A percentile compares a stretch with the other conserved stretches of the same genome.
phyloP scores from a whole-genome alignment of 257 asterid genomes.

The Rauvolfia tetraphylla region DNA sequence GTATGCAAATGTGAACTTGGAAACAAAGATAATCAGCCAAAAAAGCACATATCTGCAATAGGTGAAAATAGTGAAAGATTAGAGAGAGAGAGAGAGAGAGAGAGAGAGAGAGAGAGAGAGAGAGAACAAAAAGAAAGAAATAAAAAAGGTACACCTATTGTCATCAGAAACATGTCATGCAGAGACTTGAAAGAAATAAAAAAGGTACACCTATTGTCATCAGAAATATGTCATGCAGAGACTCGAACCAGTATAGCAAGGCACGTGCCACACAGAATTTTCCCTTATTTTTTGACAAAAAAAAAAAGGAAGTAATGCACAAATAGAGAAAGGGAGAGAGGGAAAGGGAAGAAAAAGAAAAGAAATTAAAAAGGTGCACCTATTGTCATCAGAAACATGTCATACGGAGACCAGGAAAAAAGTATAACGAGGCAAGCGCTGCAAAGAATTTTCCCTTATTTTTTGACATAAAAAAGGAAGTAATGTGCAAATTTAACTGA shows the following conservation, averaged over 20 bases:
- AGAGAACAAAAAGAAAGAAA: too few species aligned
- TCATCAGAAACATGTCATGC: not conserved
- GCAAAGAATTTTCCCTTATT: not conserved
- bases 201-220: not conserved
- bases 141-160: not conserved
- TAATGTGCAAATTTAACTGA: not conserved
- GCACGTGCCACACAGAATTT: not conserved
- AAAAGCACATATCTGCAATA: slow-evolving; percentile 75
- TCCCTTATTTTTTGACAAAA: not conserved
- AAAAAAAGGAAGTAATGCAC: too few species aligned
- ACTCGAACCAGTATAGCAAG: not conserved
- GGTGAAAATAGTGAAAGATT: not conserved
- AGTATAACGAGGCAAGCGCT: not conserved
- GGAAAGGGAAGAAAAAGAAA: too few species aligned
- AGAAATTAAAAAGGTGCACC: too few species aligned
- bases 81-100: too few species aligned
- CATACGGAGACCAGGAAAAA: slow-evolving; percentile 1
- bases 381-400: not conserved
- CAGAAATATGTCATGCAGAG: not conserved
- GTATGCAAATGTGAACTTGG: slow-evolving; percentile 93
- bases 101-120: too few species aligned
- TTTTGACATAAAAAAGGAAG: not conserved
- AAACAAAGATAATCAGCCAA: slow-evolving; percentile 89
- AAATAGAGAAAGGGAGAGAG: too few species aligned
- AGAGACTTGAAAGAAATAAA: not conserved